Evolutionary conservation across 169 alveolate species (phyloP).

Genomic region (Eimeria sp.): DNA sequence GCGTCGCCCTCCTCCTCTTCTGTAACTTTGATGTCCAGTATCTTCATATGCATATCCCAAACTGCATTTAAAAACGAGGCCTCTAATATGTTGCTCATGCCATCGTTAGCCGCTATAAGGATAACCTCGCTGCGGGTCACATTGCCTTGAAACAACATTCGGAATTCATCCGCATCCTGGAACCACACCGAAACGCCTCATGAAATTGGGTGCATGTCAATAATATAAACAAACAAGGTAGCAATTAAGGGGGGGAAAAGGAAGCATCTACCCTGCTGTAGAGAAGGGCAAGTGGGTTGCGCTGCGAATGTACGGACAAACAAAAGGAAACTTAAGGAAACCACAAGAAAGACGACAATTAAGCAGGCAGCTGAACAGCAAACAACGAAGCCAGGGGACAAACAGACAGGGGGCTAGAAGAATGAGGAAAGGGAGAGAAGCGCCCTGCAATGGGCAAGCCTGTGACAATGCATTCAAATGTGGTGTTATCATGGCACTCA

Average conservation of each 20-base stretch:
- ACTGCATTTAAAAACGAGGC: conserved; percentile 69
- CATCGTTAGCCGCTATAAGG: conserved; percentile 66
- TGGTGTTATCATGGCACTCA: not conserved
- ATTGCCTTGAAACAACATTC: conserved; percentile 72
- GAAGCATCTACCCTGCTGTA: not conserved
- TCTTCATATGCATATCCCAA: conserved; percentile 71
- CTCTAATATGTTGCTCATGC: conserved; percentile 53
- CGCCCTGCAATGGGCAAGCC: not conserved
- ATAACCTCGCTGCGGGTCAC: conserved; percentile 79
- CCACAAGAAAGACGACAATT: not conserved
- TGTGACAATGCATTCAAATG: not conserved
- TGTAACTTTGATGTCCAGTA: conserved; percentile 47
- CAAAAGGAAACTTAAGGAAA: not conserved
- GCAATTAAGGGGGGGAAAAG: not conserved
- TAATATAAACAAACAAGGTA: not conserved
- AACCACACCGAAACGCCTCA: not conserved
- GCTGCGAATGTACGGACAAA: not conserved
- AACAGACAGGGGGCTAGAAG: not conserved
- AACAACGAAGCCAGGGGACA: not conserved
- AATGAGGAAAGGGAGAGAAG: not conserved
- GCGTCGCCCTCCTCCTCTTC: conserved; percentile 22
- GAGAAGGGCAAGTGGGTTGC: not conserved
- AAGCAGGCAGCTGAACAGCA: not conserved
- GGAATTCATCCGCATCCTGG: conserved; percentile 65
- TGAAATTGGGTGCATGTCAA: not conserved